Base-by-base conservation (phyloP, 2,329 filamentous ascomycete species). In the Rutstroemia sp. region DNA sequence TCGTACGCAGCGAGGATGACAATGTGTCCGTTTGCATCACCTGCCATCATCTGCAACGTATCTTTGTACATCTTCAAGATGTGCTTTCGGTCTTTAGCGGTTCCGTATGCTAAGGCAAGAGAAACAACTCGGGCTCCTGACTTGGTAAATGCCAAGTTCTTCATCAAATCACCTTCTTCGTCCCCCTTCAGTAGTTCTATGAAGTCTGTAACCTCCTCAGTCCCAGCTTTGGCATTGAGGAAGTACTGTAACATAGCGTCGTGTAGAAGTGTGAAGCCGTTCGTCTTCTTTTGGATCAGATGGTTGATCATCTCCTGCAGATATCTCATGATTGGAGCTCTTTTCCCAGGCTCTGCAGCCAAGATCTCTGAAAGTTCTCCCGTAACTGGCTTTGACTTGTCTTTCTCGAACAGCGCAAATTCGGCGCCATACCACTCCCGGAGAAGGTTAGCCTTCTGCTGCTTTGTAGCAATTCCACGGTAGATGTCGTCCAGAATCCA, bases 401-500 rank as follows among this genome's bases (percentile, higher is more conserved):
- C 78, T 62, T 77, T 78, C 65, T 86, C 85, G 70, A 92, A 88
- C 45, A 97, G 80, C 14, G 88, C 83, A 69, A 95, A 99, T 69
- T 97, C 94, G 0, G 92, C 81, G 1, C 94, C 94, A 71, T 96
- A 99, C 91, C 94, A 99, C 72, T 99, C 94, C 53, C 92, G 81
- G 58, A 99, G 78, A 58, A 99, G 78, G 48, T 82, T 82, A 37
- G 87, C 86, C 74, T 92, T 96, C 70, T 99, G 94, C 64, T 89
- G 80, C 67, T 86, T 84, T 21, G 88, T 94, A 9, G 92, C 92
- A 57, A 92, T 86, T 48, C 87, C 87, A 59, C 94, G 84, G 76
- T 97, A 99, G 63, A 96, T 88, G 71, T 99, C 94, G 71, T 99
- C 95, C 44, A 99, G 77, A 64, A 99, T 97, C 92, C 94, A 99